Evolutionary conservation across 2,329 filamentous ascomycete species (phyloP), one percentile per base, ranked within the genome.

Genomic region (Rhynchosporium graminicola): DNA sequence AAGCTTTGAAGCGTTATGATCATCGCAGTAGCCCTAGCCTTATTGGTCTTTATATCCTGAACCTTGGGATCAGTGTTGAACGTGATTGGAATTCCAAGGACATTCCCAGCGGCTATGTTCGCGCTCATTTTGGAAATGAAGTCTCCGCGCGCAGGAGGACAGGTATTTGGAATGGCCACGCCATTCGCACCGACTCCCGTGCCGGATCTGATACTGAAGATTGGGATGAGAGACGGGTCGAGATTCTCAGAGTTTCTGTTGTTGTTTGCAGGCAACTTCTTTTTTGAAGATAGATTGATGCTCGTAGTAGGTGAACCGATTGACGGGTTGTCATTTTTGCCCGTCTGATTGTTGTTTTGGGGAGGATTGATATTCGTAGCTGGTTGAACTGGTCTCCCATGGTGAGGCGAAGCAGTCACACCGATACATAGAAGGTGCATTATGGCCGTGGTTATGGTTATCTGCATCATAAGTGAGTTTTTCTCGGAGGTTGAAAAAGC

Each of bases 61-160:
- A 64, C 55, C 20, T 29, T 50, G 8, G 58, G 43, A 55, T 64
- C 28, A 26, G 54, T 64, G 47, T 63, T 66, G 56, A 66, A 66
- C 0, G 50, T 61, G 8, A 66, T 64, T 10, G 59, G 59, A 6
- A 50, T 61, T 6, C 65, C 65, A 4, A 64, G 62, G 20, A 66
- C 65, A 45, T 64, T 64, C n/a, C 65, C 65, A n/a, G 62, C 62
- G n/a, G 62, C 62, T n/a, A 66, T 60, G 20, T 64, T 64, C 8
- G 57, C 42, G 45, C 38, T 60, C 3, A 66, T 40, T 48, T 63
- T 64, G 20, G 54, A 29, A 20, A 66, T 61, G 45, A 66, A 66
- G 29, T 58, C 62, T 26, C 28, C 43, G 12, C 65, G 62, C 26
- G 62, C 26, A 10, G 65, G 65, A 12, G 65, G 65, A 31, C 65